Base-by-base conservation (phyloP, 1,284 basidiomycete genomes). In the Pseudozyma thailandica region DNA sequence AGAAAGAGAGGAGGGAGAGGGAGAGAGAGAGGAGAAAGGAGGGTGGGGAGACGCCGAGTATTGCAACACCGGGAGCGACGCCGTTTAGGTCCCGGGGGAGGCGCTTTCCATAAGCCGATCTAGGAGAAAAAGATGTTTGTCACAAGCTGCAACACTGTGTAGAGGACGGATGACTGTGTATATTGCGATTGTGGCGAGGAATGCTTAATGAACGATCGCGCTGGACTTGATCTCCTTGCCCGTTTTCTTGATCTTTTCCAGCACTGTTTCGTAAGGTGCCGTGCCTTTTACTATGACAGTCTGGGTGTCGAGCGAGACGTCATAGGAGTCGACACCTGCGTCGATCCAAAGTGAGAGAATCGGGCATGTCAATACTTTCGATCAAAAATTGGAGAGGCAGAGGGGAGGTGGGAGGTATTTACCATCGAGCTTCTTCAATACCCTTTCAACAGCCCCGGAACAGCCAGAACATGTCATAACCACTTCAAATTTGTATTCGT, bases 401-500 rank as follows among this genome's bases (percentile, higher is more conserved):
- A 35, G 18, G 46, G 30, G 46, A 23, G 12, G 33, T 21, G 13
- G n/a, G 18, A 33, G 20, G 28, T 12, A 77, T 85, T 60, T 79
- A 89, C 91, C 90, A 41, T 89, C 86, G 4, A 89, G 86, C 83
- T 89, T 91, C 64, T 87, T 85, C 41, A 93, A 85, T 12, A 89
- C 92, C 31, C 91, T 88, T 23, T 85, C 86, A 50, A 93, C 87
- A 33, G 92, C 92, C 20, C 89, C 89, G 27, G 91, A 92, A 85
- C 92, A 93, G 28, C 92, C 92, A 31, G 83, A 78, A 84, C 92
- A 93, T 31, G 89, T 88, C 92, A 93, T 93, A 90, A 87, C 88
- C 68, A 89, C 88, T 62, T 89, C 85, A 74, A 88, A 89, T 75
- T 87, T 85, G 84, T 89, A 89, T 55, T 82, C 77, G 71, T 83